Conservation (phyloP, 2,329 filamentous ascomycete species). For the Hymenoscyphus salicellus region DNA sequence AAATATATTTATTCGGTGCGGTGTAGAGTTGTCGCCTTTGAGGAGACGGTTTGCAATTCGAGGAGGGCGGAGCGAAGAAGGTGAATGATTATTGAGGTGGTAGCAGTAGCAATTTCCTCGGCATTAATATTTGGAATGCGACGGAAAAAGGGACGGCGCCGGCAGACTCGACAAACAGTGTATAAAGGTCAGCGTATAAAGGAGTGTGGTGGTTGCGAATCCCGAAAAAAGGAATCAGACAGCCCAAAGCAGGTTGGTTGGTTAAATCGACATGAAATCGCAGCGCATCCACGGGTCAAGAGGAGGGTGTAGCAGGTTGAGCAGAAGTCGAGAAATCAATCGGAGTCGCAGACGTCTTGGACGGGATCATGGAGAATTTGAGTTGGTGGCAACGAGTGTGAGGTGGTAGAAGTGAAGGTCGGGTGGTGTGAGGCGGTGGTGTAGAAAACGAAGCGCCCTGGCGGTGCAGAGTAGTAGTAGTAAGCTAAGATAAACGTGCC, state of each 20-base stretch:
- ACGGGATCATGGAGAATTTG: neutral
- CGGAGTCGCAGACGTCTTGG: neutral
- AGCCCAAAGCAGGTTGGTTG: neutral
- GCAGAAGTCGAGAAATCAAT: neutral
- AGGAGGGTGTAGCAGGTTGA: neutral
- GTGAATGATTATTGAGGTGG: slow-evolving; percentile 1
- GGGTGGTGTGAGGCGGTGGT: neutral
- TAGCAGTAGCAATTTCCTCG: neutral
- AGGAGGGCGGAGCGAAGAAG: neutral
- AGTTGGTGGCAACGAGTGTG: neutral
- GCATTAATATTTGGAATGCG: neutral
- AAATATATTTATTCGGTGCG: neutral
- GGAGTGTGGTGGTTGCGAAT: slow-evolving; percentile 9
- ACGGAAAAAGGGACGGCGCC: neutral
- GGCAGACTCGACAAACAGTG: neutral
- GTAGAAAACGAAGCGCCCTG: too few species aligned
- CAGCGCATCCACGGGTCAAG: neutral
- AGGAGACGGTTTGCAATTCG: neutral
- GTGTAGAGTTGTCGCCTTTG: neutral
- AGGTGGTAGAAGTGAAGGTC: neutral
- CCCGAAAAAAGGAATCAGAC: neutral
- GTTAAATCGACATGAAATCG: neutral
- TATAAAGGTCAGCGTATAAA: slow-evolving; percentile 7
- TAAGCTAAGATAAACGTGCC: too few species aligned
- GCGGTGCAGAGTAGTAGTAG: neutral